Percentiles rank a stretch among this genome's conserved stretches.
phyloP scores from a whole-genome alignment of 805 yeast species.

The Saturnispora hagleri region DNA sequence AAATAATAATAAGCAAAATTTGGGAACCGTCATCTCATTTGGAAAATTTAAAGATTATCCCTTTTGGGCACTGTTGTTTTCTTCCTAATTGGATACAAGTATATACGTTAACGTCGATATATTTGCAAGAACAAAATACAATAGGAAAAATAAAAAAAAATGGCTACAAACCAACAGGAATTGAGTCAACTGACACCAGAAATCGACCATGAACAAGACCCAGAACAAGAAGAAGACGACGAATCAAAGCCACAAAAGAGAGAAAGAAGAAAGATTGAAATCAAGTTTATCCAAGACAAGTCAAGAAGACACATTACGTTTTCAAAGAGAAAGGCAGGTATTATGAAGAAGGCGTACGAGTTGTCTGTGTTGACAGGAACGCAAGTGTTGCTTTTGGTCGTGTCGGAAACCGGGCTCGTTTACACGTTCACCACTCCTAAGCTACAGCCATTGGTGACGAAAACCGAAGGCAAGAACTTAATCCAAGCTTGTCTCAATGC shows the following conservation, averaged over 20 bases:
- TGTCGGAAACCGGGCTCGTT: conserved; percentile 96
- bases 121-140: background rate
- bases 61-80: conserved; percentile 6
- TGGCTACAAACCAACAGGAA: conserved; percentile 2
- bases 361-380: conserved; percentile 94
- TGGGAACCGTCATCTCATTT: background rate
- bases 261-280: conserved; percentile 84
- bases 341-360: conserved; percentile 99
- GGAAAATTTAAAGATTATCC: conserved; percentile 24
- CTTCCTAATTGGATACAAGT: background rate
- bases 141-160: background rate
- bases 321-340: conserved; percentile 96
- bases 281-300: conserved; percentile 94
- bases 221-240: conserved; percentile 44
- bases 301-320: conserved; percentile 97
- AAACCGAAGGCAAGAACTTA: conserved; percentile 92
- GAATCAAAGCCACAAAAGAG: conserved; percentile 40
- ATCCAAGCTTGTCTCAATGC: conserved; percentile 96
- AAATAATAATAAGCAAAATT: background rate
- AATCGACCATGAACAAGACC: conserved; percentile 14
- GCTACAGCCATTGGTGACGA: conserved; percentile 94
- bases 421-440: conserved; percentile 99
- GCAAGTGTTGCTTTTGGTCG: conserved; percentile 88
- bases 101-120: background rate
- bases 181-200: conserved; percentile 1